phyloP scores from a whole-genome alignment of 805 yeast species.

The Aciculoconidium aculeatum region DNA sequence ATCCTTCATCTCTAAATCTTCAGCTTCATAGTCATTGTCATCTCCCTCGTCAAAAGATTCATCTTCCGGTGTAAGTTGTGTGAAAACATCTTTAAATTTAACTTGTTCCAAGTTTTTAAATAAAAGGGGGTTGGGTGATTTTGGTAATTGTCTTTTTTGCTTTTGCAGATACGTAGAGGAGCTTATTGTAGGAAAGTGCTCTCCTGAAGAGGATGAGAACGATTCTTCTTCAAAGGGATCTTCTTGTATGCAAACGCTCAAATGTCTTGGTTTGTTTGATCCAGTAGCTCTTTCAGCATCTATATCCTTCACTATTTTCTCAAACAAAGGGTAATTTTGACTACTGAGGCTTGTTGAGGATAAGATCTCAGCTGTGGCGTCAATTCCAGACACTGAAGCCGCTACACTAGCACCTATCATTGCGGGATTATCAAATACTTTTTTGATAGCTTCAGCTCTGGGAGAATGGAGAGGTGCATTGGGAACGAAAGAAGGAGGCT shows the following conservation, averaged over 20 bases:
- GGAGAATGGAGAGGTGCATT: constrained; percentile 21
- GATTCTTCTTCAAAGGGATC: constrained; percentile 7
- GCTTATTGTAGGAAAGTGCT: constrained; percentile 7
- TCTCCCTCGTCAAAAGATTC: constrained; percentile 9
- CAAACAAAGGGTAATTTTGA: constrained; percentile 21
- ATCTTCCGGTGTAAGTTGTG: constrained; percentile 5
- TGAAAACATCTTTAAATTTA: constrained; percentile 30
- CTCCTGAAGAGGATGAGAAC: constrained; percentile 8
- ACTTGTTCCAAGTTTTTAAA: constrained; percentile 18
- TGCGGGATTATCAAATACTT: constrained; percentile 39
- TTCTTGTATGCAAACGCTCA: constrained; percentile 4
- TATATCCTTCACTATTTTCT: constrained; percentile 27
- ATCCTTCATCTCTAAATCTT: constrained; percentile 11
- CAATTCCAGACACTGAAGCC: constrained; percentile 8
- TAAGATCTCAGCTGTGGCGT: constrained; percentile 7
- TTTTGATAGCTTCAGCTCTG: constrained; percentile 34
- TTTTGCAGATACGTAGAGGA: background rate
- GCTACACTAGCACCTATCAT: constrained; percentile 20
- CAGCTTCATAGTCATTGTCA: constrained; percentile 9
- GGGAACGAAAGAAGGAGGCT: background rate
- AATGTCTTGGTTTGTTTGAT: background rate
- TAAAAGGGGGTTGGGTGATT: constrained; percentile 39
- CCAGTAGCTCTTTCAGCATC: too few relatives aligned
- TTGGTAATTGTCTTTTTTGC: constrained; percentile 25
- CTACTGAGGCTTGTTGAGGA: constrained; percentile 7